Percentiles rank a stretch among this genome's conserved stretches.
Evolutionary conservation across 352 stramenopile genomes (phyloP).

Genomic region (Phytophthora pistaciae): DNA sequence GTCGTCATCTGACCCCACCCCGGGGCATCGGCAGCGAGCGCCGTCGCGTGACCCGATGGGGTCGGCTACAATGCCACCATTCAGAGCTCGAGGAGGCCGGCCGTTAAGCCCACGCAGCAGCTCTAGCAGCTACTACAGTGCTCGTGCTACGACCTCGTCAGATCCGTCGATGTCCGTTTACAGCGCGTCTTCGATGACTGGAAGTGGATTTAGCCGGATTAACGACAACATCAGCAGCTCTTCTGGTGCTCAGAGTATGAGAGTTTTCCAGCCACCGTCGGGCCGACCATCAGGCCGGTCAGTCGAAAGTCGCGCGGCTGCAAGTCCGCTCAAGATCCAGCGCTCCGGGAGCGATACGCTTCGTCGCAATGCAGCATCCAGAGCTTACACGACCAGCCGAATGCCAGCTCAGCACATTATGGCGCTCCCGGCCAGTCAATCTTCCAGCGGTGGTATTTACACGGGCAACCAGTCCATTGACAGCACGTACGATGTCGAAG

Average conservation of each 20-base stretch:
- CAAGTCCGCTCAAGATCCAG: constrained; percentile 11
- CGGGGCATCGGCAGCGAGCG: constrained; percentile 17
- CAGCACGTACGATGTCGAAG: constrained; percentile 38
- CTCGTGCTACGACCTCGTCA: constrained; percentile 29
- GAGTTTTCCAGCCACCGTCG: constrained; percentile 18
- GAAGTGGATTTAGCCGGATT: constrained; percentile 10
- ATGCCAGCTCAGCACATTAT: background rate
- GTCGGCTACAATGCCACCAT: constrained; percentile 15
- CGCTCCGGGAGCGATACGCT: constrained; percentile 23
- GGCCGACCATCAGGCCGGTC: constrained; percentile 19
- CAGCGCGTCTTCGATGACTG: constrained; percentile 19
- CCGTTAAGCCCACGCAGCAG: constrained; percentile 33
- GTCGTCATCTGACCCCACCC: constrained; percentile 28
- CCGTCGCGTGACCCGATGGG: constrained; percentile 26
- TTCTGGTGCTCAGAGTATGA: constrained; percentile 6
- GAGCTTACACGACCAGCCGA: constrained; percentile 9
- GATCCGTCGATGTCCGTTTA: constrained; percentile 28
- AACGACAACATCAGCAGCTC: constrained; percentile 22
- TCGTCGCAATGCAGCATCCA: constrained; percentile 18
- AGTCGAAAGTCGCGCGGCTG: constrained; percentile 19
- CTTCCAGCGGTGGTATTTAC: constrained; percentile 12
- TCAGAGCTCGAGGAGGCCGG: constrained; percentile 7
- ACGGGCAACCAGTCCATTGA: constrained; percentile 38
- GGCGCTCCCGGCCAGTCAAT: constrained; percentile 9
- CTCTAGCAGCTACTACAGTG: constrained; percentile 34